Conservation (phyloP, 345 rosid genomes). For the Schrenkiella parvula region DNA sequence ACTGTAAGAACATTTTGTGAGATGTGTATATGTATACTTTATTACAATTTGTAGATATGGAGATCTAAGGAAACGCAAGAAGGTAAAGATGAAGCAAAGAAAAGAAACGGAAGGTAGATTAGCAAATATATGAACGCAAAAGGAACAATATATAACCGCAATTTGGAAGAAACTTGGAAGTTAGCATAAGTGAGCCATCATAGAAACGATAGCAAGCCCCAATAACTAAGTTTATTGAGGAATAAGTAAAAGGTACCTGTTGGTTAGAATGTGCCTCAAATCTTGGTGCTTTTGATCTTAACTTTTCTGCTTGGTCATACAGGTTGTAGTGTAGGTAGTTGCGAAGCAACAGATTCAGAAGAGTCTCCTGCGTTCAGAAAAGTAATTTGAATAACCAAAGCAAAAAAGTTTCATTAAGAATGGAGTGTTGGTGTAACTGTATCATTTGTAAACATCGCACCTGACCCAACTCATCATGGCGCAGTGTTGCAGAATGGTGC, state of each 20-base stretch:
- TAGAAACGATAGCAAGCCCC: neutral
- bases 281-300: slow-evolving; percentile 81
- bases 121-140: neutral
- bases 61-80: neutral
- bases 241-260: slow-evolving; percentile 42
- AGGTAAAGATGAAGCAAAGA: neutral
- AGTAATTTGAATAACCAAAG: neutral
- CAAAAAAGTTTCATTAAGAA: slow-evolving; percentile 8
- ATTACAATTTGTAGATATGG: neutral
- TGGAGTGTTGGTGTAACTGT: neutral
- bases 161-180: neutral
- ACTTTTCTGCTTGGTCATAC: slow-evolving; percentile 89
- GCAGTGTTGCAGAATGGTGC: slow-evolving; percentile 79
- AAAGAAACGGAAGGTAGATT: neutral
- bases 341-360: slow-evolving; percentile 74
- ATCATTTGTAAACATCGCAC: slow-evolving; percentile 31
- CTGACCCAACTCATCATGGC: slow-evolving; percentile 90
- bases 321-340: slow-evolving; percentile 81
- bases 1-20: slow-evolving; percentile 42
- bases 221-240: neutral
- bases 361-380: slow-evolving; percentile 66
- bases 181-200: neutral
- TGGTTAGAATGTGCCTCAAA: slow-evolving; percentile 95
- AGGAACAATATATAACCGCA: neutral
- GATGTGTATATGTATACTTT: neutral